Conservation (phyloP, 495 filamentous ascomycete species). For the Umbilicaria muhlenbergii region DNA sequence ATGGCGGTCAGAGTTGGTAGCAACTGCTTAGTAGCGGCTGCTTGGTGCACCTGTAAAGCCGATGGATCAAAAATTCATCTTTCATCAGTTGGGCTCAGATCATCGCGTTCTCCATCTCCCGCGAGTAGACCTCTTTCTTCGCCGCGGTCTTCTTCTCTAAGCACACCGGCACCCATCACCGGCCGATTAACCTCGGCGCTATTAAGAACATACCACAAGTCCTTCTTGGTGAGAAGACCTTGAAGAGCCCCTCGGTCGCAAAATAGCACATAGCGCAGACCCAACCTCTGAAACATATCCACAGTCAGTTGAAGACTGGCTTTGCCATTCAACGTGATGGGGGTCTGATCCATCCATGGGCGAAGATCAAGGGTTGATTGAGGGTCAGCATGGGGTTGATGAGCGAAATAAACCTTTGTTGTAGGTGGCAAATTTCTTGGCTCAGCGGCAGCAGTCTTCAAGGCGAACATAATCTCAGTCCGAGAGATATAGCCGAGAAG, state of each 20-base stretch:
- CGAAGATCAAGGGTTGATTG: constrained; percentile 68
- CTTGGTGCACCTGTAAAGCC: neutral
- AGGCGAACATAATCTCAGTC: constrained; percentile 70
- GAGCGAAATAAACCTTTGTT: constrained; percentile 71
- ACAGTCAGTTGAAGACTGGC: constrained; percentile 65
- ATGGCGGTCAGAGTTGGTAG: no score
- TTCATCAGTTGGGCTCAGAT: constrained; percentile 23
- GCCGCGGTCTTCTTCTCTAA: constrained; percentile 24
- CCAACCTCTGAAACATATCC: constrained; percentile 85
- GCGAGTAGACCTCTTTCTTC: constrained; percentile 37
- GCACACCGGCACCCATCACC: constrained; percentile 17
- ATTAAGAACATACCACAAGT: constrained; percentile 89
- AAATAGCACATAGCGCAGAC: constrained; percentile 82
- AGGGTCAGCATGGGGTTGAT: constrained; percentile 68
- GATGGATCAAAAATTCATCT: constrained; percentile 9
- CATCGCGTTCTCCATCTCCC: constrained; percentile 23
- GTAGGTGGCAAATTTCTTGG: constrained; percentile 43
- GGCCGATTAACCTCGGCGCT: constrained; percentile 47
- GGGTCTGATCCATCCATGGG: constrained; percentile 98
- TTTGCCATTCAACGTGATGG: constrained; percentile 69
- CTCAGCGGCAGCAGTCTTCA: constrained; percentile 36
- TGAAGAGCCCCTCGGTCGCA: constrained; percentile 63
- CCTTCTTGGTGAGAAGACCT: constrained; percentile 91
- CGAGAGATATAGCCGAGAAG: constrained; percentile 89
- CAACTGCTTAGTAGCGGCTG: no score